A percentile compares a stretch with the other conserved stretches of the same genome.
These are phyloP conservation scores for Hypericum androsaemum DNA, from an alignment of 345 rosid genomes.

Conservation along the genomic window DNA sequence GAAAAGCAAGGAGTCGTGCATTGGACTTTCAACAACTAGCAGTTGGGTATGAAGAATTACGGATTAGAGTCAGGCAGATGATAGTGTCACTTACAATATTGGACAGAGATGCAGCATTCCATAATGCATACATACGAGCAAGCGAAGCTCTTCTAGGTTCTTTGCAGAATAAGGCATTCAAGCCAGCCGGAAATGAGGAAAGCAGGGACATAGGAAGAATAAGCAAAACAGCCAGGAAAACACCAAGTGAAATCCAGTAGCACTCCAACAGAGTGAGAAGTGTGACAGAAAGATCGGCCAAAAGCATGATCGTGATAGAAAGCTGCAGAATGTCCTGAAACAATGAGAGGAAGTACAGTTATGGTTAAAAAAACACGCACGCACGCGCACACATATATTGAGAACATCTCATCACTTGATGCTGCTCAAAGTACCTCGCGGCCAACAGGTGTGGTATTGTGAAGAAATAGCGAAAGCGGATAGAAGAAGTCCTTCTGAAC, in stretches of 20 bases:
- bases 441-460: constrained; percentile 82
- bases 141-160: constrained; percentile 88
- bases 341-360: constrained; percentile 9
- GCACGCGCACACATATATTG: not conserved
- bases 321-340: constrained; percentile 78
- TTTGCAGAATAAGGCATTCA: constrained; percentile 89
- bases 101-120: constrained; percentile 84
- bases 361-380: constrained; percentile 2
- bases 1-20: constrained; percentile 2
- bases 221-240: constrained; percentile 77
- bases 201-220: constrained; percentile 84
- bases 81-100: constrained; percentile 58
- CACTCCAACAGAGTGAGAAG: constrained; percentile 77
- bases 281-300: constrained; percentile 79
- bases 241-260: constrained; percentile 87
- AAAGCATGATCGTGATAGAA: constrained; percentile 66
- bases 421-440: constrained; percentile 51
- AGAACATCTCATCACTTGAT: constrained; percentile 5
- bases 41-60: too few relatives aligned
- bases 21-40: not conserved
- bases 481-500: constrained; percentile 61
- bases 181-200: constrained; percentile 89
- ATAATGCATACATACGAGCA: constrained; percentile 75
- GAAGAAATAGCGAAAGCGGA: constrained; percentile 68
- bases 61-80: not conserved